phyloP scores from a whole-genome alignment of 2,329 filamentous ascomycete species.

The Pseudogymnoascus sp. region DNA sequence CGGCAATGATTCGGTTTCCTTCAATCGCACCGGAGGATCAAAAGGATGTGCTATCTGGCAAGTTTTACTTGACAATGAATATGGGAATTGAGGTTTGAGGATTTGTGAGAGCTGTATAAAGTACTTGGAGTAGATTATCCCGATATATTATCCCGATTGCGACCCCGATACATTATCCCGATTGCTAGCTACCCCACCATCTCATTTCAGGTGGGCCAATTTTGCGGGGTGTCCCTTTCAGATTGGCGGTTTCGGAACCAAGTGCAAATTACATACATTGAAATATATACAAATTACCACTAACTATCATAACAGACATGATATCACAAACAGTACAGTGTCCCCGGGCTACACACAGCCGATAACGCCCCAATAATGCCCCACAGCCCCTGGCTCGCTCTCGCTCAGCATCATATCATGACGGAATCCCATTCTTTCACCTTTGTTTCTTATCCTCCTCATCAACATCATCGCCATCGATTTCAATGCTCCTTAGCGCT shows the following conservation, averaged over 20 bases:
- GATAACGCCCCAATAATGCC: neutral
- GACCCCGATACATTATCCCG: neutral
- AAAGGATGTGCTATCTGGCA: neutral
- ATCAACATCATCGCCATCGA: neutral
- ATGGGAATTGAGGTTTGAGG: neutral
- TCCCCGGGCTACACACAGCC: neutral
- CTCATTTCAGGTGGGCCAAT: neutral
- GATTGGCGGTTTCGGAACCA: neutral
- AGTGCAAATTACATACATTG: neutral
- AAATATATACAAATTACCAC: slow-evolving; percentile 4
- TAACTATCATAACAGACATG: neutral
- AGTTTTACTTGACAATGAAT: neutral
- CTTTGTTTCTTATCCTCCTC: neutral
- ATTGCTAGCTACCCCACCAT: neutral
- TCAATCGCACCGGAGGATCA: neutral
- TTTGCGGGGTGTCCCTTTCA: neutral
- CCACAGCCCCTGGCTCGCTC: neutral
- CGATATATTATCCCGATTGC: neutral
- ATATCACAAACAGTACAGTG: neutral
- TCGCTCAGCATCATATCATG: neutral
- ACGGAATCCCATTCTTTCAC: neutral
- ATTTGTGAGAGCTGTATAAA: neutral
- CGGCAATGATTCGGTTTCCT: slow-evolving; percentile 23
- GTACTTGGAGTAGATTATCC: neutral
- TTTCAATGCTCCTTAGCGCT: neutral